These are phyloP conservation scores for Blastocystis hominis DNA, from an alignment of 352 stramenopile species.

Conservation along the genomic window DNA sequence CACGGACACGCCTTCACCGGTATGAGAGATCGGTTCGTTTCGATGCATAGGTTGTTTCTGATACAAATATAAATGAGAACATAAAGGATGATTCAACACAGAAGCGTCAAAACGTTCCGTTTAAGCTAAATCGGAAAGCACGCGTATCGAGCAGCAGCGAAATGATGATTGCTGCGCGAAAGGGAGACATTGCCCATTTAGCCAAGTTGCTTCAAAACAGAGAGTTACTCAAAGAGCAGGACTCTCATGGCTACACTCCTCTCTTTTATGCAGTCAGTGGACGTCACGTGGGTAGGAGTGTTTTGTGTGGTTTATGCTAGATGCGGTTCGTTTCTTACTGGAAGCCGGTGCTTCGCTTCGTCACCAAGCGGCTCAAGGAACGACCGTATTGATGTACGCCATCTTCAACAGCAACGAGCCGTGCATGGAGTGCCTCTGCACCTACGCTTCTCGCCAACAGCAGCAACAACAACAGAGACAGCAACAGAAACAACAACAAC, in stretches of 20 bases:
- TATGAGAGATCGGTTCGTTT: background rate
- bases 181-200: background rate
- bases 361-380: background rate
- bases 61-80: background rate
- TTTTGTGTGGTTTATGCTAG: background rate
- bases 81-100: background rate
- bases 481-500: background rate
- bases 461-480: background rate
- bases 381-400: slow-evolving; percentile 19
- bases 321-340: background rate
- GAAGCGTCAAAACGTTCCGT: background rate
- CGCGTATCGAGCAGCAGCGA: background rate
- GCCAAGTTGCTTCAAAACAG: background rate
- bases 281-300: background rate
- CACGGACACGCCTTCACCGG: background rate
- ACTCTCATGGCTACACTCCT: slow-evolving; percentile 20
- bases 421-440: background rate
- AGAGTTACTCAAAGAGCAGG: background rate
- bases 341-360: background rate
- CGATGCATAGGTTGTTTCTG: background rate
- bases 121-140: background rate
- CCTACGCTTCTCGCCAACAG: background rate
- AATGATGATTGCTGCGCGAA: slow-evolving; percentile 6
- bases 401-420: background rate
- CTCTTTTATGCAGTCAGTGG: slow-evolving; percentile 27